Base-by-base conservation (phyloP, 345 rosid genomes). In the Theobroma cacao region DNA sequence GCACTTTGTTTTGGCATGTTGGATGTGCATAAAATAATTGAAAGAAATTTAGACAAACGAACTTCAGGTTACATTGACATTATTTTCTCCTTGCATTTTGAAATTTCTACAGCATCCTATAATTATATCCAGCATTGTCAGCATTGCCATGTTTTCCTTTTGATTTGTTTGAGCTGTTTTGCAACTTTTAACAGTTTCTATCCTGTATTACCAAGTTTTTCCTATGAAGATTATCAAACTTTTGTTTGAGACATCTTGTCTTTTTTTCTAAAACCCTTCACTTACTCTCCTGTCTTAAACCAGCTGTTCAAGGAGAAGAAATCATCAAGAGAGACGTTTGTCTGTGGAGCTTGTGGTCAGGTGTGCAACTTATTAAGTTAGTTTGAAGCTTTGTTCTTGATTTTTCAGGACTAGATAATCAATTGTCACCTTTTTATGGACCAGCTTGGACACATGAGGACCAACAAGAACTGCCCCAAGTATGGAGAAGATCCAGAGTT, bases 391-490 rank as follows among this genome's bases (percentile, higher is more conserved):
- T 28, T 36, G 33, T 58, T 58, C 30, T 33, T 60, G 26, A 48
- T 63, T 47, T 40, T 79, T 71, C 52, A 30, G 56, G 78, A 38
- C 48, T 38, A 52, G 38, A 66, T 73, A 33, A 18, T 62, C 73
- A 31, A 40, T 63, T 73, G 17, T 78, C 69, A 79, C 18, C 48
- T 77, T 85, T 68, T 75, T 26, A 52, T 67, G 80, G 76, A 78
- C 75, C 94, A 96, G 99, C 90, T 88, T 86, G 99, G 99, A 75
- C 99, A 94, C 86, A 96, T 92, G 99, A 96, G 95, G 84, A 96
- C 99, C 85, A 96, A 96, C 88, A 92, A 96, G 78, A 81, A 94
- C 89, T 96, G 99, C 86, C 99, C 98, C 18, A 94, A 84, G 87
- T 92, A 96, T 76, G 84, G 95, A 80, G 97, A 93, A 85, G 94